Evolutionary conservation across 371 early-diverging fungal species (phyloP).

Genomic region (Conidiobolus incongruus): DNA sequence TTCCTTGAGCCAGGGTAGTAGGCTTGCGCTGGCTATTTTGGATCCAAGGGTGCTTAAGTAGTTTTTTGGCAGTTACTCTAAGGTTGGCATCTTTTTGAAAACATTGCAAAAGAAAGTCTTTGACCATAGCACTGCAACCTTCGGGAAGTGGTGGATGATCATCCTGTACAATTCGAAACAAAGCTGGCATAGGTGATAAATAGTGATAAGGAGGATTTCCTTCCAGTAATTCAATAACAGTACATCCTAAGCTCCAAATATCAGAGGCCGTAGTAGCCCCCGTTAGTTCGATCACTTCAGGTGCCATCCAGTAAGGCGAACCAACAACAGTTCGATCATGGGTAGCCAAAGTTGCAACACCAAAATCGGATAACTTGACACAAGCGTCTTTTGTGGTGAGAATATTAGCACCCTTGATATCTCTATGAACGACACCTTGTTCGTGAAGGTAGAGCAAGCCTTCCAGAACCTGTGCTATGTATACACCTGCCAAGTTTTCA

Average conservation of each 20-base stretch:
- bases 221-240: slow-evolving; percentile 62
- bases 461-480: slow-evolving; percentile 53
- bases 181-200: slow-evolving; percentile 60
- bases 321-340: slow-evolving; percentile 24
- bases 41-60: slow-evolving; percentile 57
- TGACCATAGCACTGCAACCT: too few species aligned
- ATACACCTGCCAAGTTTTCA: slow-evolving; percentile 55
- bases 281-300: slow-evolving; percentile 58
- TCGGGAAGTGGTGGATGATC: slow-evolving; percentile 68
- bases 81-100: slow-evolving; percentile 57
- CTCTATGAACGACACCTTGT: slow-evolving; percentile 77
- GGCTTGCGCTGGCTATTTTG: neutral
- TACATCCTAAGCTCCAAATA: slow-evolving; percentile 78
- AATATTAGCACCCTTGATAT: slow-evolving; percentile 77
- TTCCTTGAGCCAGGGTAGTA: neutral
- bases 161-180: slow-evolving; percentile 82
- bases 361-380: slow-evolving; percentile 79
- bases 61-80: slow-evolving; percentile 39
- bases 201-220: slow-evolving; percentile 75
- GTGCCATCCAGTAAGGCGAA: slow-evolving; percentile 65
- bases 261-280: slow-evolving; percentile 60
- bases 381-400: slow-evolving; percentile 51
- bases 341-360: slow-evolving; percentile 33
- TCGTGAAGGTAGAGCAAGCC: slow-evolving; percentile 66
- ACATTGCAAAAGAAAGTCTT: slow-evolving; percentile 51